phyloP scores from a whole-genome alignment of 2,329 filamentous ascomycete species.

The Grosmannia clavigera region DNA sequence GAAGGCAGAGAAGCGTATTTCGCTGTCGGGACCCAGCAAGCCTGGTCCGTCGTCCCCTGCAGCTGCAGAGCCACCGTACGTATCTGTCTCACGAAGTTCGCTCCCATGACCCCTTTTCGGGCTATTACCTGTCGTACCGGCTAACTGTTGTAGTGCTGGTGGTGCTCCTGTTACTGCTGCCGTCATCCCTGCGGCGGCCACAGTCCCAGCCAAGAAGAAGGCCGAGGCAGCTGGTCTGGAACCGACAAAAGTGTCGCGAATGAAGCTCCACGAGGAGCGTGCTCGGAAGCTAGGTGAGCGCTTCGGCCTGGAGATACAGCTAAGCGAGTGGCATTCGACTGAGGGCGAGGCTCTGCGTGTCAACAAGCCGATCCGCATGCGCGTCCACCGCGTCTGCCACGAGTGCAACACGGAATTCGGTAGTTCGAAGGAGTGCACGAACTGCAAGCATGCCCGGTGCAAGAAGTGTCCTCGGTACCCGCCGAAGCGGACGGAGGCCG shows the following conservation, averaged over 20 bases:
- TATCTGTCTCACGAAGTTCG: background rate
- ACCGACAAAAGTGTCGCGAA: slow-evolving; percentile 28
- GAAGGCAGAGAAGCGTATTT: slow-evolving; percentile 24
- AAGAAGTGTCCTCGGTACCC: slow-evolving; percentile 68
- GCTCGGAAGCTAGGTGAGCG: slow-evolving; percentile 42
- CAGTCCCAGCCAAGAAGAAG: slow-evolving; percentile 6
- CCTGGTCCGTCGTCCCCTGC: slow-evolving; percentile 9
- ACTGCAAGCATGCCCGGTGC: slow-evolving; percentile 72
- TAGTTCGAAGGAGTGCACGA: slow-evolving; percentile 57
- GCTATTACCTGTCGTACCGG: too few species aligned
- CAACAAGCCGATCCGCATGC: slow-evolving; percentile 67
- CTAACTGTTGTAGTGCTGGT: background rate
- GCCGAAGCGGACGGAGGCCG: slow-evolving; percentile 46
- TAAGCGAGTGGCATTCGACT: slow-evolving; percentile 38
- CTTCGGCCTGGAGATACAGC: slow-evolving; percentile 43
- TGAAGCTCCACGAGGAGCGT: slow-evolving; percentile 42
- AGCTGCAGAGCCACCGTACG: slow-evolving; percentile 7
- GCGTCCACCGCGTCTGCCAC: slow-evolving; percentile 70
- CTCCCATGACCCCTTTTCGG: too few species aligned
- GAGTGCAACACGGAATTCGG: slow-evolving; percentile 66
- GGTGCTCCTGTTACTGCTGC: background rate
- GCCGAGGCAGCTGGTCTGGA: background rate
- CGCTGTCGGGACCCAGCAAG: slow-evolving; percentile 11
- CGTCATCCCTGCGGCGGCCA: background rate
- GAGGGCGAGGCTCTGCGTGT: slow-evolving; percentile 49